A percentile compares a stretch with the other conserved stretches of the same genome.
Conservation (phyloP, 768 basidiomycete species). For the Tricholoma furcatifolium region DNA sequence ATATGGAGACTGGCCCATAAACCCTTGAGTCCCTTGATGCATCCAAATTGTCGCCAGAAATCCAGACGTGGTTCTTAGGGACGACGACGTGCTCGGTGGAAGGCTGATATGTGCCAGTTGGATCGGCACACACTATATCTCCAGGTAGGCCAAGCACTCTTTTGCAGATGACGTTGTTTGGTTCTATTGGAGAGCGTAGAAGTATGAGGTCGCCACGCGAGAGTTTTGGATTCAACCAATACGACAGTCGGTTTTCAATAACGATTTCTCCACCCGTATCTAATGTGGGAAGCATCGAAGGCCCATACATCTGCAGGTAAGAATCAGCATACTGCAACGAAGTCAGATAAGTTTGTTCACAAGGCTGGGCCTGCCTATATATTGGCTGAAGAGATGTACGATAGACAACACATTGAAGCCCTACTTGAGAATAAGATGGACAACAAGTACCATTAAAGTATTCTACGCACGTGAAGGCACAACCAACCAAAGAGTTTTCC, state of each 20-base stretch:
- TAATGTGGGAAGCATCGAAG: conserved; percentile 83
- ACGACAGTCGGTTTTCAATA: conserved; percentile 60
- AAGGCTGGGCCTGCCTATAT: conserved; percentile 54
- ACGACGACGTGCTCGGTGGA: conserved; percentile 73
- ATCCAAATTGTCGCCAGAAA: conserved; percentile 84
- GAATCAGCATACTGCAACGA: conserved; percentile 6
- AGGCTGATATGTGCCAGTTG: conserved; percentile 62
- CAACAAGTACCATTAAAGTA: neutral
- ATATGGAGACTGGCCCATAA: conserved; percentile 92
- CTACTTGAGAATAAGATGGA: conserved; percentile 29
- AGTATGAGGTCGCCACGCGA: conserved; percentile 78
- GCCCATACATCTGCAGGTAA: conserved; percentile 57
- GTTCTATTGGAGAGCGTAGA: conserved; percentile 67
- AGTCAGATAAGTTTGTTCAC: conserved; percentile 33
- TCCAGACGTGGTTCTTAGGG: conserved; percentile 88
- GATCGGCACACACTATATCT: conserved; percentile 87
- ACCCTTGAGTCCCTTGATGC: conserved; percentile 83
- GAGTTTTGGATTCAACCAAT: conserved; percentile 50
- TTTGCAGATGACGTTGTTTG: conserved; percentile 75
- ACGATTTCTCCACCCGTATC: conserved; percentile 56
- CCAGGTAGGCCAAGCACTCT: conserved; percentile 88
- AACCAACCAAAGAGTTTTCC: conserved; percentile 16
- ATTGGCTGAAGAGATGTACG: conserved; percentile 64
- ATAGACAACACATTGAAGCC: conserved; percentile 54
- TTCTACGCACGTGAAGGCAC: conserved; percentile 18